Base-by-base conservation (phyloP, 1,284 basidiomycete genomes). In the Neonothopanus nambi region DNA sequence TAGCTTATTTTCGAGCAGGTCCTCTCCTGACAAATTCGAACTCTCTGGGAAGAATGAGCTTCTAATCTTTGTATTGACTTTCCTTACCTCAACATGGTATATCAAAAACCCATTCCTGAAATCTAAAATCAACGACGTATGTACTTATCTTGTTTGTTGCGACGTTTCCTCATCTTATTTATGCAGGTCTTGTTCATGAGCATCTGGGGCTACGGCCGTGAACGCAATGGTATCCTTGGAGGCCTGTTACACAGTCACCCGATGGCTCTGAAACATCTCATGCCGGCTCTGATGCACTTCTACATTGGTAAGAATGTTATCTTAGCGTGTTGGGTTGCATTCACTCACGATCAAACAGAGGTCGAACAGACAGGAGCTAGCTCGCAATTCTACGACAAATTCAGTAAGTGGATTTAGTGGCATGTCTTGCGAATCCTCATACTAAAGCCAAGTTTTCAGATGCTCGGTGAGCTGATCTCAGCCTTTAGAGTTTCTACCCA, bases 51-150 rank as follows among this genome's bases (percentile, higher is more conserved):
- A 93, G 73, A 85, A 86, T 24, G 95, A 95, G 62, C 75, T 99
- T n/a, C 77, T 98, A 59, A 83, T 87, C 0, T 99, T 98, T 70
- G 83, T 87, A 36, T 78, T 98, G 60, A 94, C 92, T 0, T 98
- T 98, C 80, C 76, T 99, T 52, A 89, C 91, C 6, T 97, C 94
- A 5, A 93, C 92, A 0, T 93, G 91, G 84, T 98, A 96, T 68
- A 95, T 99, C 76, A 98, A 97, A 75, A 99, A 99, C 61, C 97
- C 97, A 0, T 98, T 97, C 79, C 71, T 99, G 61, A 98, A 98
- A 71, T 87, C 94, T n/a, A 98, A 99, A 72, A 87, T 99, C 41
- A 93, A 98, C 59, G 93, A 96, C 65, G 93, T 93, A 61, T 11
- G 56, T 35, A 28, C 11, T 28, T 36, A n/a, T 49, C 17, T 11